Evolutionary conservation across 768 basidiomycete genomes (phyloP), one percentile per base, ranked within the genome.

Genomic region (Mycena belliarum): DNA sequence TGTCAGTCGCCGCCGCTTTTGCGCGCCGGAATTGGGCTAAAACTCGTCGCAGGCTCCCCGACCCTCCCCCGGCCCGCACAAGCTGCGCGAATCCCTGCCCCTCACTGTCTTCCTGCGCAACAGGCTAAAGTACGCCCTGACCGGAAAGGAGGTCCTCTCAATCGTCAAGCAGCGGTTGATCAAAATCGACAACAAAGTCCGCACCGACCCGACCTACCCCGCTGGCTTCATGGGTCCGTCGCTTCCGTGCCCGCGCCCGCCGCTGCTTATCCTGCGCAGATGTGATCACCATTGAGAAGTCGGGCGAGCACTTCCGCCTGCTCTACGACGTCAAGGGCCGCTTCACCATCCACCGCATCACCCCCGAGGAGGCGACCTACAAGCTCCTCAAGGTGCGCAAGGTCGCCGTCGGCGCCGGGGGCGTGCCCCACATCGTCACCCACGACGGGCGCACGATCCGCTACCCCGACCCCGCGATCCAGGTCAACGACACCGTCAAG

Each of bases 371-470:
- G 76, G 94, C 96, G 47, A 79, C 82, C 68, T 98, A 94, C 87
- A 98, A 98, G 78, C 93, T 99, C 70, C 83, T 92, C 72, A 94
- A 95, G 73, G 97, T 99, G 68, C 86, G 86, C 74, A 89, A 86
- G 67, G 90, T 96, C 40, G 93, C 94, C 62, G 79, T 98, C 65
- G 97, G 97, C 60, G 82, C 85, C 66, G 91, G 92, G 73, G 95
- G 95, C 67, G 95, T 99, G 47, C 97, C 97, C 52, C 88, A 95
- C 82, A 82, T 99, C 66, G 93, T 98, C 77, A 98, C 96, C 66
- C 97, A 99, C 80, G 97, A 99, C 70, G 97, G 97, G 51, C 94
- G 97, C 73, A 99, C 97, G 64, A 98, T 99, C 80, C 95, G 97
- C 63, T 99, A 98, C 81, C 96, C 97, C 66, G 97, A 99, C 76